These are phyloP conservation scores for Aspergillus viridinutans DNA, from an alignment of 2,329 filamentous ascomycete genomes.

Conservation along the genomic window DNA sequence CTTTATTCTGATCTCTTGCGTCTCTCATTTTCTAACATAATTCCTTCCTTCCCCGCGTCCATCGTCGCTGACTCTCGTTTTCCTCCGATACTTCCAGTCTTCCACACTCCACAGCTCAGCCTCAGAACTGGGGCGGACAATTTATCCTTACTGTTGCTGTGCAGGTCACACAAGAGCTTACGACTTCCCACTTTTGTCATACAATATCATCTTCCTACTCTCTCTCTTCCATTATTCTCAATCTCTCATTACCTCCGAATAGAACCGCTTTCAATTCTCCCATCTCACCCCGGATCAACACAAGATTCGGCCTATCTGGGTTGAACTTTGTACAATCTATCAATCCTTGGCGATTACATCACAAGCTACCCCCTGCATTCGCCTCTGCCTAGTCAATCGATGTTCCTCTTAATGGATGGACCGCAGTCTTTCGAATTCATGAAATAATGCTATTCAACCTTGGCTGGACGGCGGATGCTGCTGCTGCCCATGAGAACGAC, in stretches of 20 bases:
- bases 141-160: background rate
- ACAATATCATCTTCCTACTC: background rate
- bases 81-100: background rate
- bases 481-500: slow-evolving; percentile 40
- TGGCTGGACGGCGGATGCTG: slow-evolving; percentile 42
- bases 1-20: background rate
- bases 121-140: background rate
- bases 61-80: background rate
- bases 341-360: background rate
- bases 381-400: slow-evolving; percentile 13
- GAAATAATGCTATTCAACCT: slow-evolving; percentile 40
- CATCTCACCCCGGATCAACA: background rate
- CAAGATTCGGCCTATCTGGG: background rate
- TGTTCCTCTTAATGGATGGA: slow-evolving; percentile 9
- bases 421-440: slow-evolving; percentile 10
- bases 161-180: background rate
- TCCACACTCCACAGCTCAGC: background rate
- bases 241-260: background rate
- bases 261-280: background rate
- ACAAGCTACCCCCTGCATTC: background rate
- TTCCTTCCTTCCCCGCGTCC: background rate
- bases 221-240: background rate
- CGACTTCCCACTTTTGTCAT: background rate
- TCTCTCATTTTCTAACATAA: background rate
- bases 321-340: background rate